A percentile compares a stretch with the other conserved stretches of the same genome.
phyloP scores from a whole-genome alignment of 495 filamentous ascomycete genomes.

The Xylaria sp. region DNA sequence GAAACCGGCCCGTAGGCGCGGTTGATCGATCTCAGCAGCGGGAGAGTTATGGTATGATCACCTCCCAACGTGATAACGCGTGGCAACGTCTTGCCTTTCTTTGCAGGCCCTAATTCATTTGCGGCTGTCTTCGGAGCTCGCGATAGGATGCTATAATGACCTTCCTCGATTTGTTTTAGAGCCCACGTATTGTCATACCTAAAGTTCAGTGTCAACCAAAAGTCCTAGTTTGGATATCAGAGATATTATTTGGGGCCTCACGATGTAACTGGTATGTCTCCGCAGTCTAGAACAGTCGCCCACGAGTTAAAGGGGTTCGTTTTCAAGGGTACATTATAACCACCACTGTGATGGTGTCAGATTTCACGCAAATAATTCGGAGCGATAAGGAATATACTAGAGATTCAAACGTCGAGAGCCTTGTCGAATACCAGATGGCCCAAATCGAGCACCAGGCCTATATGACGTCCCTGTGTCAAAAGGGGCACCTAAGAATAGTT shows the following conservation, averaged over 20 bases:
- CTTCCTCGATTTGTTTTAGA: constrained; percentile 79
- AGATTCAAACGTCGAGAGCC: constrained; percentile 78
- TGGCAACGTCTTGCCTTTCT: constrained; percentile 59
- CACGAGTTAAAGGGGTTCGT: constrained; percentile 83
- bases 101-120: constrained; percentile 54
- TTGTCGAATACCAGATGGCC: constrained; percentile 83
- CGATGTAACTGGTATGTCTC: constrained; percentile 83
- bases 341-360: constrained; percentile 52
- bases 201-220: background rate
- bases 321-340: constrained; percentile 79
- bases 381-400: constrained; percentile 43
- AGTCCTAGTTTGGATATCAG: background rate
- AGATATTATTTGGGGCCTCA: constrained; percentile 37
- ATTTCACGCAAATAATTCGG: constrained; percentile 11
- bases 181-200: constrained; percentile 77
- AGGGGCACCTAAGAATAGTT: constrained; percentile 41
- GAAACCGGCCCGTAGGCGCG: constrained; percentile 80
- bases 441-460: constrained; percentile 75
- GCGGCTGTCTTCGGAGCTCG: constrained; percentile 57
- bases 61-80: constrained; percentile 81
- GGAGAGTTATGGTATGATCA: constrained; percentile 83
- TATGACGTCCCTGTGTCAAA: constrained; percentile 52
- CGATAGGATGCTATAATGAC: constrained; percentile 61
- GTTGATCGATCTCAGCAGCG: constrained; percentile 77
- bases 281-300: constrained; percentile 81